phyloP scores from a whole-genome alignment of 768 basidiomycete genomes.

The Suillus hirtellus region DNA sequence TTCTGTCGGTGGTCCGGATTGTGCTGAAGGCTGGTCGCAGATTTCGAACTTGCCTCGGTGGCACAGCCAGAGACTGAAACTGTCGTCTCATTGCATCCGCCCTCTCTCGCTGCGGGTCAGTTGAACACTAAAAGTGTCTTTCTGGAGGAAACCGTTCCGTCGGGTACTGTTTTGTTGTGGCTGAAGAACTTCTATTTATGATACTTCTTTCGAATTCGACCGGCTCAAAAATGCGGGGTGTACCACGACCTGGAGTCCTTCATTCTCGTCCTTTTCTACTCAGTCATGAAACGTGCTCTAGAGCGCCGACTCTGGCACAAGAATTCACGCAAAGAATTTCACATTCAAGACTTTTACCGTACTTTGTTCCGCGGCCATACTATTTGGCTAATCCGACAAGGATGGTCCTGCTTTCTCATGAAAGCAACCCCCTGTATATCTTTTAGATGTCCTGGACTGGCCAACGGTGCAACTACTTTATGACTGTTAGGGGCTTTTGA shows the following conservation, averaged over 20 bases:
- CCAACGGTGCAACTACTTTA: neutral
- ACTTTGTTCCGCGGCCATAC: neutral
- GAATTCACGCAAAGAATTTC: too few relatives aligned
- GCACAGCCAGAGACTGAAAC: neutral
- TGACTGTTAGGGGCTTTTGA: neutral
- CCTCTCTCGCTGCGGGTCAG: neutral
- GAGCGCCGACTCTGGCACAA: too few relatives aligned
- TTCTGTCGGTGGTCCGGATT: neutral
- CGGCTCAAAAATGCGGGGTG: neutral
- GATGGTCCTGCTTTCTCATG: neutral
- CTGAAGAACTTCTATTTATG: neutral
- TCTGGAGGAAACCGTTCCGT: neutral
- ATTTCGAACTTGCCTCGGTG: neutral
- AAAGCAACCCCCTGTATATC: neutral
- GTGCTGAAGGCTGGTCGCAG: neutral
- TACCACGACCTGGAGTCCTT: too few relatives aligned
- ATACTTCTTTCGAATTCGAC: neutral
- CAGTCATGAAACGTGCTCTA: too few relatives aligned
- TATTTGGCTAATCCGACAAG: neutral
- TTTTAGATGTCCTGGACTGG: neutral
- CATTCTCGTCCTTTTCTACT: too few relatives aligned
- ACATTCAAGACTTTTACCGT: too few relatives aligned
- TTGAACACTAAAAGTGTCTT: neutral
- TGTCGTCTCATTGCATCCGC: too few relatives aligned
- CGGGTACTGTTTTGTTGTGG: neutral